Evolutionary conservation across 2,329 filamentous ascomycete genomes (phyloP), one percentile per base, ranked within the genome.

Genomic region (Pyrenophora graminea): DNA sequence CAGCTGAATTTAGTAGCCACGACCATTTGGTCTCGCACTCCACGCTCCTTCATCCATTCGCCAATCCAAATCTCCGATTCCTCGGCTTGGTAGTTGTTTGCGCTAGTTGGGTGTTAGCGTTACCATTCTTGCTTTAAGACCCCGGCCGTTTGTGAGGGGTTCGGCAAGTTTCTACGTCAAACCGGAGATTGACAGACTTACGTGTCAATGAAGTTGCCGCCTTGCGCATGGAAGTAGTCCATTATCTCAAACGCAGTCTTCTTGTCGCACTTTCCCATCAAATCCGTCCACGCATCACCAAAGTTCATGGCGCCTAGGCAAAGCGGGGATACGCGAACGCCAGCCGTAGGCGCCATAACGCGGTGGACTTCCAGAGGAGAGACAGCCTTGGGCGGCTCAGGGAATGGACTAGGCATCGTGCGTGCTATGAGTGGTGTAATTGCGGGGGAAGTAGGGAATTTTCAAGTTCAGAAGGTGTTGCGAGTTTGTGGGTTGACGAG

Each of bases 251-350:
- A 80, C 0, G 74, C 63, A 0, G 70, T 73, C 30, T 79, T 70
- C 55, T 79, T 79, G 48, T 67, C 71, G 47, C 74, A 77, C 48
- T 77, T 72, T 7, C 77, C 78, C 66, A 77, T 68, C 31, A 57
- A 39, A 1, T 58, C 56, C 40, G 66, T 57, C 80, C 79, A 82
- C 4, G 76, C 74, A 31, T 79, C 73, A 13, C 80, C 80, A 58
- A 83, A 81, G 62, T 79, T 82, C 80, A 82, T 82, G 0, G 76
- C 74, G 18, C 80, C 81, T 1, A 83, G 71, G 46, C 80, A 82
- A 63, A 83, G 66, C 30, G 81, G 80, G 19, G 76, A 80, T 13
- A 83, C 81, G 39, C 78, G 76, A 12, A 83, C 73, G 15, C 76
- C 78, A 0, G 80, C 81, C 1, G 74, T 75, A 6, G 80, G 77